Conservation (phyloP, 2,329 filamentous ascomycete genomes). For the Penicillium occitanis region DNA sequence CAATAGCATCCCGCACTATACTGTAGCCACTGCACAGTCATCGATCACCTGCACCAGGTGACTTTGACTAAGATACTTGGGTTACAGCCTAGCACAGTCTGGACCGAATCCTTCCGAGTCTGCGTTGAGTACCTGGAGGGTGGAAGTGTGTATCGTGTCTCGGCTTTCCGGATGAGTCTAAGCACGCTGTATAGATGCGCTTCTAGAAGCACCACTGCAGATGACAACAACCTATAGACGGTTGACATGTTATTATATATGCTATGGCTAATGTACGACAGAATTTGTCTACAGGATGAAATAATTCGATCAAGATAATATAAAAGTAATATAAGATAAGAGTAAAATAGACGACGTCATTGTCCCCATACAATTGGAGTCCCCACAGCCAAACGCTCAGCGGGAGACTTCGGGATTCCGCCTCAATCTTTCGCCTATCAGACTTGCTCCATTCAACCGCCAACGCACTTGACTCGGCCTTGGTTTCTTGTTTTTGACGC, state of each 20-base stretch:
- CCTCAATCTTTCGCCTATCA: slow-evolving; percentile 1
- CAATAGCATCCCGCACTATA: slow-evolving; percentile 8
- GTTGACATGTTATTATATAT: background rate
- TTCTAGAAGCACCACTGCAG: slow-evolving; percentile 10
- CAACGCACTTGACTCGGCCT: slow-evolving; percentile 4
- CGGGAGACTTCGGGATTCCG: slow-evolving; percentile 16
- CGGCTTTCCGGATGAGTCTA: slow-evolving; percentile 5
- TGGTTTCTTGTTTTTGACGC: slow-evolving; percentile 2
- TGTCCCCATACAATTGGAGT: background rate
- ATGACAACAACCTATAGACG: slow-evolving; percentile 1
- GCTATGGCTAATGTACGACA: background rate
- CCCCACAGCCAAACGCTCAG: slow-evolving; percentile 3
- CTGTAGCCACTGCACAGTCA: background rate
- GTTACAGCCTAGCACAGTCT: background rate
- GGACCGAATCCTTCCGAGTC: slow-evolving; percentile 8
- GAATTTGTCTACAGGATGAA: background rate
- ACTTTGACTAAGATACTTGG: background rate
- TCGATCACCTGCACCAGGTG: slow-evolving; percentile 3
- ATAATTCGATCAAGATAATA: background rate
- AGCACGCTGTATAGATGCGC: background rate
- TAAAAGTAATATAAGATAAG: background rate
- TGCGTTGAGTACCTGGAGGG: background rate
- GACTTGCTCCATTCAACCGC: background rate
- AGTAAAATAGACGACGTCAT: slow-evolving; percentile 13
- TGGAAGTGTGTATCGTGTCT: background rate